phyloP scores from a whole-genome alignment of 2,329 filamentous ascomycete species.

The Penicillium brasilianum region DNA sequence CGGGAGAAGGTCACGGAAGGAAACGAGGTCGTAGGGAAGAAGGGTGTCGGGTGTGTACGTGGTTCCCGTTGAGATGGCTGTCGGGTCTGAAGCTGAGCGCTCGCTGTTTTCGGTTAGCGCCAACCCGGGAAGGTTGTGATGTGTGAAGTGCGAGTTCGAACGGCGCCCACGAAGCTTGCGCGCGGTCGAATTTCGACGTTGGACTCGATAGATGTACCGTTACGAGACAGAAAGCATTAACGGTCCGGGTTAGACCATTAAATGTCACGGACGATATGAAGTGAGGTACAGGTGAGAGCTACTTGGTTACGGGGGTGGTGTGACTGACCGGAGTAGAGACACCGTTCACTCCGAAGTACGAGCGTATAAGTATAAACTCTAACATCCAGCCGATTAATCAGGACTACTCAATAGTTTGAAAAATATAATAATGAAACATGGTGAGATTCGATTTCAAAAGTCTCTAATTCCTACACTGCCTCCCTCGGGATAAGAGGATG shows the following conservation, averaged over 20 bases:
- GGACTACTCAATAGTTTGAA: not conserved
- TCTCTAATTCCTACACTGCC: slow-evolving; percentile 37
- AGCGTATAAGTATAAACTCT: not conserved
- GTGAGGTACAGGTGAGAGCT: too few species aligned
- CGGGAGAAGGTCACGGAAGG: slow-evolving; percentile 30
- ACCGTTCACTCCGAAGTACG: not conserved
- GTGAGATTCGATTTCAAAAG: slow-evolving; percentile 25
- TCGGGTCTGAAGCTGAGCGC: slow-evolving; percentile 48
- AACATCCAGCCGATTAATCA: not conserved
- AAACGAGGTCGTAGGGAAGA: slow-evolving; percentile 28
- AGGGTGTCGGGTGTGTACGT: slow-evolving; percentile 37
- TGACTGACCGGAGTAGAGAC: not conserved
- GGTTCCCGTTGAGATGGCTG: slow-evolving; percentile 42
- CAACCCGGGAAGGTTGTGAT: slow-evolving; percentile 31
- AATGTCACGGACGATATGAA: too few species aligned
- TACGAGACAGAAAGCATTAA: too few species aligned
- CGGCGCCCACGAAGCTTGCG: not conserved
- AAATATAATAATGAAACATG: slow-evolving; percentile 28
- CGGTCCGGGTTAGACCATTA: too few species aligned
- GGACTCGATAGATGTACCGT: not conserved
- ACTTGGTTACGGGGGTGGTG: not conserved
- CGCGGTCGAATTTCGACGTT: not conserved
- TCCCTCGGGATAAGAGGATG: slow-evolving; percentile 37
- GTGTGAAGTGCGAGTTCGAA: slow-evolving; percentile 1
- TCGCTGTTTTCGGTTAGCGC: slow-evolving; percentile 51